phyloP scores from a whole-genome alignment of 768 basidiomycete species.

The Trametes maxima region DNA sequence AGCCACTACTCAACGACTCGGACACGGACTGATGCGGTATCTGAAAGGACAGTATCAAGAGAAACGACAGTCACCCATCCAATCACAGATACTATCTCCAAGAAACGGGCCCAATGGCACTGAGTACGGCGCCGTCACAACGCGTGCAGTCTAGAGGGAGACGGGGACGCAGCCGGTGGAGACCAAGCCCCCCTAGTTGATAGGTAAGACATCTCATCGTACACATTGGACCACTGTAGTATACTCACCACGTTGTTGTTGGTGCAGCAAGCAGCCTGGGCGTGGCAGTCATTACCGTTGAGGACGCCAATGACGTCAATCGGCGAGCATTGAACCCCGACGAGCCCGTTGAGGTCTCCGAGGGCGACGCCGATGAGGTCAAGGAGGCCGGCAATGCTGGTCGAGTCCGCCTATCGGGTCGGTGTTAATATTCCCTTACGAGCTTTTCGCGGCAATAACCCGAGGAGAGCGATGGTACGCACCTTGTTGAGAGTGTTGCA shows the following conservation, averaged over 20 bases:
- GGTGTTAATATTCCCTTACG: not conserved
- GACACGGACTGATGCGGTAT: too few species aligned
- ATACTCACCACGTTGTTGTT: constrained; percentile 13
- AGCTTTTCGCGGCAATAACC: not conserved
- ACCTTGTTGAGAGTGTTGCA: constrained; percentile 1
- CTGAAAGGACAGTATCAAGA: too few species aligned
- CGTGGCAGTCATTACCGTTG: not conserved
- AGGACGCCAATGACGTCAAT: constrained; percentile 13
- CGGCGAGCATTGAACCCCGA: constrained; percentile 11
- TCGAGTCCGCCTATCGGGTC: not conserved
- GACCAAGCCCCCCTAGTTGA: constrained; percentile 17
- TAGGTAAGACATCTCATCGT: not conserved
- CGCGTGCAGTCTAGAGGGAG: constrained; percentile 3
- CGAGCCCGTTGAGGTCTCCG: not conserved
- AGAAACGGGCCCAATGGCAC: too few species aligned
- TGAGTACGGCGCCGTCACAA: too few species aligned
- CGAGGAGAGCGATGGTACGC: not conserved
- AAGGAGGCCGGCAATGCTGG: not conserved
- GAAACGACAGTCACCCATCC: too few species aligned
- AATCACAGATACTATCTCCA: too few species aligned
- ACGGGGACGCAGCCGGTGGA: constrained; percentile 24
- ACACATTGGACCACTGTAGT: not conserved
- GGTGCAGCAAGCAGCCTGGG: constrained; percentile 9
- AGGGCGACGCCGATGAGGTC: constrained; percentile 8
- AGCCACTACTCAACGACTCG: too few species aligned